Evolutionary conservation across 1,284 basidiomycete genomes (phyloP).

Genomic region (Vanrija sp.): DNA sequence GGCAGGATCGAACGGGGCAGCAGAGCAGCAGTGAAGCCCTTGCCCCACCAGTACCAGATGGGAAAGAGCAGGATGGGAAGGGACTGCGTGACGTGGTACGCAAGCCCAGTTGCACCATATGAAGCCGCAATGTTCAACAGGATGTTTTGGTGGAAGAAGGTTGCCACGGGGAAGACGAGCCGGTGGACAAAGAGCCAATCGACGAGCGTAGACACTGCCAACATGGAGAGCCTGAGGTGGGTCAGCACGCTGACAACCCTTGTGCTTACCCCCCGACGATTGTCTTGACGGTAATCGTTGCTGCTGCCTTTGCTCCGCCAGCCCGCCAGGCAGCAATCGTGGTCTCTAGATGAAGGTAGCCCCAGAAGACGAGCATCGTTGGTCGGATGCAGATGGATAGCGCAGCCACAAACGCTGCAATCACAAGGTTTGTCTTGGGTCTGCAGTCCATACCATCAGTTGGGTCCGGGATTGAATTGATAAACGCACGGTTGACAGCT

Average conservation of each 20-base stretch:
- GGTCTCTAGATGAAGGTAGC: constrained; percentile 56
- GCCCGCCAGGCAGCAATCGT: background rate
- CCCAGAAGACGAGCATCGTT: constrained; percentile 82
- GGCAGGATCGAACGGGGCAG: constrained; percentile 44
- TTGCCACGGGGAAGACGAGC: constrained; percentile 49
- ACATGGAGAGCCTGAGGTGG: constrained; percentile 20
- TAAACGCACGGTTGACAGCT: background rate
- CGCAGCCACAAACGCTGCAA: constrained; percentile 60
- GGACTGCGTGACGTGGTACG: constrained; percentile 85
- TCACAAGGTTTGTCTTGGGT: constrained; percentile 32
- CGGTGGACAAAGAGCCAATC: constrained; percentile 43
- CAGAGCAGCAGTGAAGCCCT: constrained; percentile 51
- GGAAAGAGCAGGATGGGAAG: constrained; percentile 76
- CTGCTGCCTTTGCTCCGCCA: background rate
- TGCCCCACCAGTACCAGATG: constrained; percentile 64
- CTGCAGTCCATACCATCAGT: background rate
- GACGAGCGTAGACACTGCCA: constrained; percentile 31
- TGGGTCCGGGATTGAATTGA: background rate
- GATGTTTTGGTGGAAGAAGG: constrained; percentile 78
- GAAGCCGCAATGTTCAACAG: constrained; percentile 83
- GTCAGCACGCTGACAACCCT: background rate
- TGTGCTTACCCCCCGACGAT: constrained; percentile 11
- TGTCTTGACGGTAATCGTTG: constrained; percentile 1
- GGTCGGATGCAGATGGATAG: constrained; percentile 76
- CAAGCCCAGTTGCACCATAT: constrained; percentile 81